Evolutionary conservation across 163 green algal species (phyloP), one percentile per base, ranked within the genome.

Genomic region (Scenedesmus sp.): DNA sequence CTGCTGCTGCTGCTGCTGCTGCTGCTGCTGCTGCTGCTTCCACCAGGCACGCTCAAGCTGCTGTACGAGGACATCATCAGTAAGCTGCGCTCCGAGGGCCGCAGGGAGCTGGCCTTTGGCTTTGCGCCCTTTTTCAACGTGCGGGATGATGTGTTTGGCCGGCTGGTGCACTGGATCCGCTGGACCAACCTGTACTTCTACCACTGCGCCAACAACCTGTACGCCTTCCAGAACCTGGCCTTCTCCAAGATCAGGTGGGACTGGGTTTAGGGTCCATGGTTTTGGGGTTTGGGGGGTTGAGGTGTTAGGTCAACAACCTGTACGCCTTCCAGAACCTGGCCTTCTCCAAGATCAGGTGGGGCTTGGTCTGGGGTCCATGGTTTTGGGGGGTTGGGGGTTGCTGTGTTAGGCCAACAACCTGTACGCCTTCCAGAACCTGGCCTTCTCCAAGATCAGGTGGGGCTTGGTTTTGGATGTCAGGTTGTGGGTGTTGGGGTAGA

Each of bases 91-190:
- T 3, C 34, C 3, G 85, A 93, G 85, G 90, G 86, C 60, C 12
- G 23, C 34, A 12, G 26, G 10, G 76, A 86, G 64, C 55, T 93
- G 3, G 55, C 76, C 4, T 91, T 93, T 60, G 90, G 90, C 59
- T 85, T 93, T 46, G 77, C 85, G 4, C 90, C 90, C 23, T 93
- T 93, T 34, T 93, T 93, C 90, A 92, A 92, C 66, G 79, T 92
- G 9, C 81, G 82, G n/a, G 83, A 86, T 54, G 56, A 86, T 26
- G 23, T 3, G 1, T 92, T 92, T 81, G 3, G 9, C 7, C 26
- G 70, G 26, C n/a, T 67, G 26, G 57, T 57, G 52, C 46, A 82
- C 57, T 92, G 83, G 83, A 82, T 89, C 16, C 60, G 82, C 56
- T 90, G 82, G 83, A 73, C 26, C 59, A 70, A 67, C 26, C 67